phyloP scores from a whole-genome alignment of 331 rosid genomes.

The Spiraea crenata region DNA sequence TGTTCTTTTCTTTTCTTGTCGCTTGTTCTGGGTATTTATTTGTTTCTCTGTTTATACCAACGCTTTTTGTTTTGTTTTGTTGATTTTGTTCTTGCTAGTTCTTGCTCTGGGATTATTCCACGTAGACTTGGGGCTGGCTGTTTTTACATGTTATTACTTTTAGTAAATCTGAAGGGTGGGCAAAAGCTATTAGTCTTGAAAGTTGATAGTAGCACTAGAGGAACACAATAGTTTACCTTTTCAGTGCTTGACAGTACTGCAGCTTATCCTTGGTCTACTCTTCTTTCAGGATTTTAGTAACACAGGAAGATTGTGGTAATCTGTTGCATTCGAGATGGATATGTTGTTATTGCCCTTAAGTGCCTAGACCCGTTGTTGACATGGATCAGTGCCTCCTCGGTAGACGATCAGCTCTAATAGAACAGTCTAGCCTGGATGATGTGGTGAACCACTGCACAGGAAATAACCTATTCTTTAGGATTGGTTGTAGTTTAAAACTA shows the following conservation, averaged over 20 bases:
- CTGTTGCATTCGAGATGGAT: conserved; percentile 96
- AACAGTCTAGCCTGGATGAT: conserved; percentile 86
- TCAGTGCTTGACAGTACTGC: not conserved
- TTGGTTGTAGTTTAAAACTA: conserved; percentile 86
- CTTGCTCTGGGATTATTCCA: no score
- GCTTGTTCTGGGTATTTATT: no score
- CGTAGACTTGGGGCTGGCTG: no score
- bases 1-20: no score
- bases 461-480: conserved; percentile 76
- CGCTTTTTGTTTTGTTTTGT: no score
- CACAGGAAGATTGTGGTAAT: conserved; percentile 72
- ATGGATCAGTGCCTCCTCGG: conserved; percentile 63
- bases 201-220: no score
- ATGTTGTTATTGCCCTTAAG: conserved; percentile 84
- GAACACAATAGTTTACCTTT: not conserved
- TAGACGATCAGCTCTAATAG: conserved; percentile 24
- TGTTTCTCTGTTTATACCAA: no score
- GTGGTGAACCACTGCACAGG: conserved; percentile 83
- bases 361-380: conserved; percentile 88
- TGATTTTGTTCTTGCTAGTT: no score
- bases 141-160: no score
- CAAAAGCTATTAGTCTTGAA: no score
- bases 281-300: conserved; percentile 32
- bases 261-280: not conserved
- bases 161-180: no score